Conservation (phyloP, 2,329 filamentous ascomycete species). For the Fusarium devonianum region DNA sequence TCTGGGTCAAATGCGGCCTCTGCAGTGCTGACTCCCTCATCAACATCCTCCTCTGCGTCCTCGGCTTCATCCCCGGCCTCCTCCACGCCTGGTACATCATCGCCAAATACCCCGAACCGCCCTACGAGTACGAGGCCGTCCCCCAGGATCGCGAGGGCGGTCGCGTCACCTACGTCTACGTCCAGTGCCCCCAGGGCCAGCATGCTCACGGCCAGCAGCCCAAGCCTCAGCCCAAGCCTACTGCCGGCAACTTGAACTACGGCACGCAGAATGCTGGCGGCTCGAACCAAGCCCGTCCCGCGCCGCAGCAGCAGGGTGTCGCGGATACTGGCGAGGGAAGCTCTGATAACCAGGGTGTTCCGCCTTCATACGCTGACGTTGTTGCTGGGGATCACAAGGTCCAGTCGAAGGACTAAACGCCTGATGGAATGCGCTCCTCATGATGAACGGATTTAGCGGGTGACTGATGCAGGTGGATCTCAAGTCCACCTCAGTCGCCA, state of each 20-base stretch:
- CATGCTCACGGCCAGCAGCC: slow-evolving; percentile 45
- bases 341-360: slow-evolving; percentile 57
- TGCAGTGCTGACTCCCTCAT: slow-evolving; percentile 93
- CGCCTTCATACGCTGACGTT: slow-evolving; percentile 89
- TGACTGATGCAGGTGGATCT: neutral
- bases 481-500: neutral
- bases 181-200: slow-evolving; percentile 56
- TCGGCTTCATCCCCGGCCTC: slow-evolving; percentile 84
- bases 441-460: neutral
- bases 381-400: slow-evolving; percentile 92
- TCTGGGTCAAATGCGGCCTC: slow-evolving; percentile 96
- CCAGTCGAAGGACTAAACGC: slow-evolving; percentile 58
- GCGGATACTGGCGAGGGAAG: slow-evolving; percentile 51
- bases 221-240: slow-evolving; percentile 44
- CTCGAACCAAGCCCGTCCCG: slow-evolving; percentile 36
- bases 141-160: slow-evolving; percentile 63
- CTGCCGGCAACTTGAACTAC: slow-evolving; percentile 52
- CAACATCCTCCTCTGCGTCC: slow-evolving; percentile 87
- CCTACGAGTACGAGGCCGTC: slow-evolving; percentile 73
- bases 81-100: slow-evolving; percentile 99
- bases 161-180: slow-evolving; percentile 80
- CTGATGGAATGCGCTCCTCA: neutral
- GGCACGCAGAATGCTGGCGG: slow-evolving; percentile 48
- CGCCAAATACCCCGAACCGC: slow-evolving; percentile 80
- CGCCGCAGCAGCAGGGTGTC: slow-evolving; percentile 45